A percentile compares a stretch with the other conserved stretches of the same genome.
Conservation (phyloP, 441 rosid genomes). For the Capsella rubella region DNA sequence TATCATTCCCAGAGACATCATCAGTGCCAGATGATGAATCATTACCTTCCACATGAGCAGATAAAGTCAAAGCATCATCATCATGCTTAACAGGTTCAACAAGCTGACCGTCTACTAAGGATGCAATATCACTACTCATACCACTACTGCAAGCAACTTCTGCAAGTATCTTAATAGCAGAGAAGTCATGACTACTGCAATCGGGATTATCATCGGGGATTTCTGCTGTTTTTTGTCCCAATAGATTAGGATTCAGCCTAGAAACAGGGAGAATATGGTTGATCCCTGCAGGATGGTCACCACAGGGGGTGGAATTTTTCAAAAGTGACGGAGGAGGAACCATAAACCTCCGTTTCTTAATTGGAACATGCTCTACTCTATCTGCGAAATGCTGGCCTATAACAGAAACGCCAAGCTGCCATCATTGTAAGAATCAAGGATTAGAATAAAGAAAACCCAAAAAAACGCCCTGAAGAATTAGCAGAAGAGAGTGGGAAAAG, state of each 20-base stretch:
- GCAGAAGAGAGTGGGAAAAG: background rate
- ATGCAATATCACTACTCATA: conserved; percentile 25
- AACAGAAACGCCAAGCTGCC: conserved; percentile 66
- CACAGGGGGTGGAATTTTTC: conserved; percentile 20
- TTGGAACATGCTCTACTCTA: conserved; percentile 56
- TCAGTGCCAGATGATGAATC: conserved; percentile 29
- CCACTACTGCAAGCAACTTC: conserved; percentile 57
- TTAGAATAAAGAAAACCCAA: background rate
- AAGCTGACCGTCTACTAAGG: conserved; percentile 6
- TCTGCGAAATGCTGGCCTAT: conserved; percentile 55
- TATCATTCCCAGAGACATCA: conserved; percentile 5
- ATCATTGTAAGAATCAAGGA: conserved; percentile 28
- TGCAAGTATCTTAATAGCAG: conserved; percentile 70
- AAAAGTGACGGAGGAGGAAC: conserved; percentile 48
- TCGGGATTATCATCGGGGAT: conserved; percentile 27
- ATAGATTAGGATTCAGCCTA: conserved; percentile 23
- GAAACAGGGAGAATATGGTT: conserved; percentile 34
- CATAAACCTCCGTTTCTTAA: conserved; percentile 62
- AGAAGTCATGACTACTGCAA: conserved; percentile 52
- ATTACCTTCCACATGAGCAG: conserved; percentile 15
- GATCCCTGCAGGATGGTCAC: conserved; percentile 34
- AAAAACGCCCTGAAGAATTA: background rate
- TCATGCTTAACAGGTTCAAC: conserved; percentile 26
- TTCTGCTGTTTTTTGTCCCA: background rate
- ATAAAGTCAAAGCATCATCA: conserved; percentile 23